Percentiles rank a stretch among this genome's conserved stretches.
Evolutionary conservation across 345 rosid genomes (phyloP).

Genomic region (Cardamine chenopodiifolia): DNA sequence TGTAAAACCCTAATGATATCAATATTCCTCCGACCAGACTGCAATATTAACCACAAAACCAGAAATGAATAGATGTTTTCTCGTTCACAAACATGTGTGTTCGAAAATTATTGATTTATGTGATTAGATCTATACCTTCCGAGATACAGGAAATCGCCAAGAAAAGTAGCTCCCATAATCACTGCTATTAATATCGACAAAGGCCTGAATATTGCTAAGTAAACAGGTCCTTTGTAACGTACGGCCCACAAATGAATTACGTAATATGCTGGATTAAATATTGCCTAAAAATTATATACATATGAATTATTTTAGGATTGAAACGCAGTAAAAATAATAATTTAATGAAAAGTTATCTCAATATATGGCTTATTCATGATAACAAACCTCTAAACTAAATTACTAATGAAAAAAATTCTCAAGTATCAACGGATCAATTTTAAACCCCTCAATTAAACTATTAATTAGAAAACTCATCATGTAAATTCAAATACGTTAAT

Average conservation of each 20-base stretch:
- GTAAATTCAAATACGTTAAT: no score
- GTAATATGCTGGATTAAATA: slow-evolving; percentile 51
- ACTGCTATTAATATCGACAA: slow-evolving; percentile 70
- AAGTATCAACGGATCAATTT: no score
- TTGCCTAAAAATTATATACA: slow-evolving; percentile 44
- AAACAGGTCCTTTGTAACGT: slow-evolving; percentile 64
- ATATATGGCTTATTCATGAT: no score
- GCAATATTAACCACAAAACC: slow-evolving; percentile 30
- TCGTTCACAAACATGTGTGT: not conserved
- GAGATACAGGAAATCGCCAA: slow-evolving; percentile 60
- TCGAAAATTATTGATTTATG: not conserved
- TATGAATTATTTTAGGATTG: not conserved
- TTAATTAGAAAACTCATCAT: no score
- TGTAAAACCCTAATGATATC: slow-evolving; percentile 71
- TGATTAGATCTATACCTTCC: slow-evolving; percentile 62
- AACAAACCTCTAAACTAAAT: no score
- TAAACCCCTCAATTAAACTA: no score
- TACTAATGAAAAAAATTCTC: no score
- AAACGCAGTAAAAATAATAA: not conserved
- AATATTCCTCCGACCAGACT: slow-evolving; percentile 67
- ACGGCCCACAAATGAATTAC: slow-evolving; percentile 56
- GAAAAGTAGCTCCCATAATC: slow-evolving; percentile 55
- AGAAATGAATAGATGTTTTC: not conserved
- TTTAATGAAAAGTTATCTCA: no score
- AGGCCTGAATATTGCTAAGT: slow-evolving; percentile 64